Percentiles rank a stretch among this genome's conserved stretches.
Conservation (phyloP, 2,329 filamentous ascomycete species). For the Paracoccidioides brasiliensis region DNA sequence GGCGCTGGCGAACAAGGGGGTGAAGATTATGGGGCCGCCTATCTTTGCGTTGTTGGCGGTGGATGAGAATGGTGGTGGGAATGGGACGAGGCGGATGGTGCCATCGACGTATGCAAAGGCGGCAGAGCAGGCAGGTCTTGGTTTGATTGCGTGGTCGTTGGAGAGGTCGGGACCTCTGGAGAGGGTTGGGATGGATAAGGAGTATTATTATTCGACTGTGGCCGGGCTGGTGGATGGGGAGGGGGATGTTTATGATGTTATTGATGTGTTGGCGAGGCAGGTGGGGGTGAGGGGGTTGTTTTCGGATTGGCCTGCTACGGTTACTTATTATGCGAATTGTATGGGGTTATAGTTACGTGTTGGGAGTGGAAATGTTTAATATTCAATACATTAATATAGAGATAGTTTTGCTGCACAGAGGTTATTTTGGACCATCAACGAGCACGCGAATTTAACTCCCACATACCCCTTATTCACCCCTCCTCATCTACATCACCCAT, state of each 20-base stretch:
- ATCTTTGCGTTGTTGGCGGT: conserved; percentile 48
- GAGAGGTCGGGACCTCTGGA: conserved; percentile 52
- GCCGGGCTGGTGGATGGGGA: conserved; percentile 45
- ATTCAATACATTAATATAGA: not conserved
- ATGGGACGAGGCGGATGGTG: conserved; percentile 24
- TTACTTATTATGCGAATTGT: conserved; percentile 61
- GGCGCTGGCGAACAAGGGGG: conserved; percentile 43
- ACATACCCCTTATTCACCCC: not conserved
- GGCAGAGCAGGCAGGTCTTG: conserved; percentile 48
- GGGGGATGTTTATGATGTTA: conserved; percentile 52
- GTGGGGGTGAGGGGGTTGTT: conserved; percentile 52
- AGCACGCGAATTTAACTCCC: not conserved
- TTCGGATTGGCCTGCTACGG: conserved; percentile 55
- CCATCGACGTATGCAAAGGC: conserved; percentile 50
- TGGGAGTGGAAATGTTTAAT: not conserved
- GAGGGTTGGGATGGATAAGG: conserved; percentile 36
- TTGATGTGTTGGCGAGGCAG: conserved; percentile 50
- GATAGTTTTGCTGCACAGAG: not conserved
- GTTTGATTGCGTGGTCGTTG: conserved; percentile 56
- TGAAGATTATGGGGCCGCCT: conserved; percentile 51
- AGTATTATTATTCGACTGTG: conserved; percentile 43
- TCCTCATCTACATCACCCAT: not conserved
- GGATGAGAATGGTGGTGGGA: conserved; percentile 21
- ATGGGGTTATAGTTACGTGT: conserved; percentile 29
- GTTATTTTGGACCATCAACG: not conserved